A percentile compares a stretch with the other conserved stretches of the same genome.
These are phyloP conservation scores for Misopates orontium DNA, from an alignment of 257 asterid species.

Conservation along the genomic window DNA sequence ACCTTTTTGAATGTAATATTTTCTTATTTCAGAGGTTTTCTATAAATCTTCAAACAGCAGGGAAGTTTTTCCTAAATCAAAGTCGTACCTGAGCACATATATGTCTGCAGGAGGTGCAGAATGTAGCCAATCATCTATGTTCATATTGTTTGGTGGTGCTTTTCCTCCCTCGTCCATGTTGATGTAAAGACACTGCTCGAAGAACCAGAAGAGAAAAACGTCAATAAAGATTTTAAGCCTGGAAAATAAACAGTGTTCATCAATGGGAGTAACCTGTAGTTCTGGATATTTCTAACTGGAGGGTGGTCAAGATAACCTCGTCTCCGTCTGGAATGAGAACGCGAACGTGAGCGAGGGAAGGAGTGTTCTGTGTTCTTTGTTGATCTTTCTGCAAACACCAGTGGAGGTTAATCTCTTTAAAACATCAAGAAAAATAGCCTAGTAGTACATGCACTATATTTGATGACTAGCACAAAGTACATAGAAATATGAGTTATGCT, in stretches of 20 bases:
- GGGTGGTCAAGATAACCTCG: conserved; percentile 93
- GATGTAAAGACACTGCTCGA: conserved; percentile 74
- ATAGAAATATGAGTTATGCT: too few species aligned
- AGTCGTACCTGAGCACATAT: conserved; percentile 86
- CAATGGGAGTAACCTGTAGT: conserved; percentile 39
- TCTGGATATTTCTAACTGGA: conserved; percentile 86
- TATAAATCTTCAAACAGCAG: too few species aligned
- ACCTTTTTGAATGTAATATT: too few species aligned
- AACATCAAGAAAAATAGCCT: too few species aligned
- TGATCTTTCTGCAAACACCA: conserved; percentile 66
- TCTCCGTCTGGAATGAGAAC: conserved; percentile 51
- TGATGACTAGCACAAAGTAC: too few species aligned
- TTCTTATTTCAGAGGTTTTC: too few species aligned
- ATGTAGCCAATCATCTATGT: conserved; percentile 92
- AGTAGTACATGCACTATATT: too few species aligned
- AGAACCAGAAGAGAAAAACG: background rate
- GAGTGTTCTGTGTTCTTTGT: conserved; percentile 58
- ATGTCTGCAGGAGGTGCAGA: conserved; percentile 98
- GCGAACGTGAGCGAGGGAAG: conserved; percentile 63
- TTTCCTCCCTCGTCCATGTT: conserved; percentile 98
- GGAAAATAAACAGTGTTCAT: conserved; percentile 8
- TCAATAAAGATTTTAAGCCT: conserved; percentile 7
- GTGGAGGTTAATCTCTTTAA: background rate
- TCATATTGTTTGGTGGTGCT: conserved; percentile 75
- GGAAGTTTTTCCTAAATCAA: too few species aligned